Evolutionary conservation across 1,139 yeast genomes (phyloP).

Genomic region (Blastobotrys illinoisensis): DNA sequence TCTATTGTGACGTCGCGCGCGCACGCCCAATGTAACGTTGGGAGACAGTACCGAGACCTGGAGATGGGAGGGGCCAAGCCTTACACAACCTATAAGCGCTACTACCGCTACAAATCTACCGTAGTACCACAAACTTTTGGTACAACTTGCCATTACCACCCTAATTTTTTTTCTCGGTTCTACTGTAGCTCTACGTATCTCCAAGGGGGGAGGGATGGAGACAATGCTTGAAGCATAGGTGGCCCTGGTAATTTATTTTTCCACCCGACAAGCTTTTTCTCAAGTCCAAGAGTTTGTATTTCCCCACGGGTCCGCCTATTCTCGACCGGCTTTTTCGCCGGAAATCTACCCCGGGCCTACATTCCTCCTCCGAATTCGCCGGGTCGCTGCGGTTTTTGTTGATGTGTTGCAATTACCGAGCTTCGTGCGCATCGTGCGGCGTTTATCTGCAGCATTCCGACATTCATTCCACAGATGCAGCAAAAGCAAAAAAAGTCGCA

Average conservation of each 20-base stretch:
- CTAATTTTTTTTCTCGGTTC: neutral
- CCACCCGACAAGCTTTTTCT: neutral
- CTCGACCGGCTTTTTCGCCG: neutral
- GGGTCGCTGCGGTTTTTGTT: too few relatives aligned
- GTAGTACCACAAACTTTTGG: neutral
- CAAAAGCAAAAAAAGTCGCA: too few relatives aligned
- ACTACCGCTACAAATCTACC: neutral
- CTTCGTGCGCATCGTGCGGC: neutral
- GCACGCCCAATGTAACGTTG: constrained; percentile 5
- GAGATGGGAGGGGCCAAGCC: neutral
- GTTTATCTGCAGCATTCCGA: neutral
- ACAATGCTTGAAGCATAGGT: neutral
- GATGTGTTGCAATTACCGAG: too few relatives aligned
- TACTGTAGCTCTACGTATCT: too few relatives aligned
- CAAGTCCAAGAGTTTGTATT: neutral
- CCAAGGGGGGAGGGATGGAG: neutral
- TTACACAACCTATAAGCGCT: neutral
- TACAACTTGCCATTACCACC: neutral
- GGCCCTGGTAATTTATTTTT: neutral
- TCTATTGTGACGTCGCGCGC: neutral
- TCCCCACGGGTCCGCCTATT: neutral
- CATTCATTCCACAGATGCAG: too few relatives aligned
- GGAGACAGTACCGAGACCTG: constrained; percentile 1
- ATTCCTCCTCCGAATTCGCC: neutral
- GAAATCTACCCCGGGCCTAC: neutral